These are phyloP conservation scores for Monosporozyma unispora DNA, from an alignment of 805 yeast genomes.

Conservation along the genomic window DNA sequence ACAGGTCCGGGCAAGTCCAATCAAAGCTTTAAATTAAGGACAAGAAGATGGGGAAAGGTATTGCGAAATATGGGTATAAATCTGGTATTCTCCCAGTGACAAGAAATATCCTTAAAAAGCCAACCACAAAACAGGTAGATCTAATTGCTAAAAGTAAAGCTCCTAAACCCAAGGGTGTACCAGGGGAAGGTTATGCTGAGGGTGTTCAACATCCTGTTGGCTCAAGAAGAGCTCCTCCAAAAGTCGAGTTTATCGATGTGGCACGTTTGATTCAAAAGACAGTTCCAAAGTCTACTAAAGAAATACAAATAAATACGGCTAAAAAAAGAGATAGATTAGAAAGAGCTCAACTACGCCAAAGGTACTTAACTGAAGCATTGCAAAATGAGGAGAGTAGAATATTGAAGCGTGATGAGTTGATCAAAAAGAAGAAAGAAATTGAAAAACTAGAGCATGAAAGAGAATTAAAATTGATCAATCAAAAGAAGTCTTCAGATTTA, in stretches of 20 bases:
- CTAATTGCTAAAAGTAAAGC: conserved; percentile 34
- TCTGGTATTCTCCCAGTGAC: conserved; percentile 78
- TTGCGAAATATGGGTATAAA: conserved; percentile 42
- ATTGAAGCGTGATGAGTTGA: conserved; percentile 22
- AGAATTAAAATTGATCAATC: conserved; percentile 20
- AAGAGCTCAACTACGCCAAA: conserved; percentile 58
- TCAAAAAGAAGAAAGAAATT: conserved; percentile 30
- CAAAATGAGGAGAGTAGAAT: conserved; percentile 44
- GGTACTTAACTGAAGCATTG: conserved; percentile 57
- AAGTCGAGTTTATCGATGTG: conserved; percentile 48
- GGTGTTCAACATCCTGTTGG: conserved; percentile 60
- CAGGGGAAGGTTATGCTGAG: conserved; percentile 56
- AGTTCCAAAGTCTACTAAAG: conserved; percentile 38
- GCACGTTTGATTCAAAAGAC: conserved; percentile 48
- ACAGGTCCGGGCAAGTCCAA: too few species aligned
- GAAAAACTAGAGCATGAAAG: conserved; percentile 31
- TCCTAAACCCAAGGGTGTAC: conserved; percentile 37
- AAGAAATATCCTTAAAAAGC: conserved; percentile 65
- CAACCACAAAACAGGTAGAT: conserved; percentile 40
- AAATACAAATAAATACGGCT: conserved; percentile 5
- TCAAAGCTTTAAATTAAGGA: too few species aligned
- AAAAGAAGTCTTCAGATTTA: conserved; percentile 33
- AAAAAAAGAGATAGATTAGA: conserved; percentile 22
- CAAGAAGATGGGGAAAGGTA: conserved; percentile 41
- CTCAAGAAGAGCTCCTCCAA: conserved; percentile 46